Conservation (phyloP, 1,284 basidiomycete genomes). For the Fomes fomentarius region DNA sequence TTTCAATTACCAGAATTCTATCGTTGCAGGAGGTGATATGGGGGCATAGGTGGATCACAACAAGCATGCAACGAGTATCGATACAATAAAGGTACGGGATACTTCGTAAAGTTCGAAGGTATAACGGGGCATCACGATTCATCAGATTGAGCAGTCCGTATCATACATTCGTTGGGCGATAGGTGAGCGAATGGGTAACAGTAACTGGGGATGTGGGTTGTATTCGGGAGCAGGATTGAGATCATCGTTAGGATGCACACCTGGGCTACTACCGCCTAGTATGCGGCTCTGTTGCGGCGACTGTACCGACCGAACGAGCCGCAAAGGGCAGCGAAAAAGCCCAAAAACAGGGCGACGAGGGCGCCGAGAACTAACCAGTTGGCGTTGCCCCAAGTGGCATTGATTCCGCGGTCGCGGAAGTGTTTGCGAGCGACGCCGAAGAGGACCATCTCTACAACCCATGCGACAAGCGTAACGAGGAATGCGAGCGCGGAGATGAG, state of each 20-base stretch:
- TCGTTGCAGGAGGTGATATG: no score
- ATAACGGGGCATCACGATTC: no score
- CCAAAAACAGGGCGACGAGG: slow-evolving; percentile 63
- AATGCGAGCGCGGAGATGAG: slow-evolving; percentile 65
- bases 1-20: no score
- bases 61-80: no score
- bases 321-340: slow-evolving; percentile 65
- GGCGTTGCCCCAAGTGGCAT: slow-evolving; percentile 73
- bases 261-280: slow-evolving; percentile 17
- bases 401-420: slow-evolving; percentile 52
- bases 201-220: background rate
- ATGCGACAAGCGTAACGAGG: slow-evolving; percentile 67
- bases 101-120: no score
- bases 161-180: no score
- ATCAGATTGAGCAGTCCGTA: no score
- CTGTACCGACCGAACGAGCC: slow-evolving; percentile 73
- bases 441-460: slow-evolving; percentile 79
- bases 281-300: slow-evolving; percentile 26
- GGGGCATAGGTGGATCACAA: no score
- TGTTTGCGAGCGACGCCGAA: slow-evolving; percentile 71
- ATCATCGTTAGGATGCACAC: no score
- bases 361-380: slow-evolving; percentile 80
- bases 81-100: no score
- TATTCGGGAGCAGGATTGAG: no score
- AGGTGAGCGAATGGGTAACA: background rate